These are phyloP conservation scores for Trichoderma hamatum DNA, from an alignment of 2,329 filamentous ascomycete genomes.

Conservation along the genomic window DNA sequence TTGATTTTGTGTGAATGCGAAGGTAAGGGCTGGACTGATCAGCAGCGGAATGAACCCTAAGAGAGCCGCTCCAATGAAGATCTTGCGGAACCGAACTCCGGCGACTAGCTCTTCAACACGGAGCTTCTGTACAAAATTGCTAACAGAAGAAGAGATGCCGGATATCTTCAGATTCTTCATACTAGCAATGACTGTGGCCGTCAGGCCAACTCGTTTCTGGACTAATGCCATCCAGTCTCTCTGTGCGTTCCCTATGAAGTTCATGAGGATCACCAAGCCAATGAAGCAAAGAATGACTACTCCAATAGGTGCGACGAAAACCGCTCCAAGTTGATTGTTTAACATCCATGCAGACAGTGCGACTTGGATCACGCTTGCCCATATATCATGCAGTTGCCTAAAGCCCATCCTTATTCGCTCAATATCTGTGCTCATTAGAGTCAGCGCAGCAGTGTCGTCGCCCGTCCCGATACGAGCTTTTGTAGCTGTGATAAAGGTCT, in stretches of 20 bases:
- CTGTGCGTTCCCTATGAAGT: conserved; percentile 32
- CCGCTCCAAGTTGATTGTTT: conserved; percentile 49
- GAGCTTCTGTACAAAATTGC: conserved; percentile 36
- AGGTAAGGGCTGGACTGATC: conserved; percentile 42
- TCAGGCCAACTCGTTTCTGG: conserved; percentile 41
- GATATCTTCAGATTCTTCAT: conserved; percentile 42
- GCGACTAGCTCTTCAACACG: conserved; percentile 37
- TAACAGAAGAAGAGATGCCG: conserved; percentile 35
- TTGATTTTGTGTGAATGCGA: conserved; percentile 35
- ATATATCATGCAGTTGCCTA: conserved; percentile 44
- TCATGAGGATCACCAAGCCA: conserved; percentile 20
- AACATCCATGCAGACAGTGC: conserved; percentile 52
- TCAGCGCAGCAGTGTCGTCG: conserved; percentile 47
- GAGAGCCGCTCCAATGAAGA: conserved; percentile 32
- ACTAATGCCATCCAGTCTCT: conserved; percentile 43
- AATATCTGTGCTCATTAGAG: conserved; percentile 53
- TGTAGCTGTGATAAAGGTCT: conserved; percentile 42
- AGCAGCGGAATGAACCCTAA: conserved; percentile 41
- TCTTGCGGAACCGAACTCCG: conserved; percentile 35
- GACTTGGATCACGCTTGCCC: conserved; percentile 47
- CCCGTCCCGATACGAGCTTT: conserved; percentile 37
- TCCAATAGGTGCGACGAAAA: conserved; percentile 51
- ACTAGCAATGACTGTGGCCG: conserved; percentile 37
- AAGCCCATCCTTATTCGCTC: conserved; percentile 46
- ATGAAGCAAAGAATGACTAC: conserved; percentile 42